Conservation (phyloP, 768 basidiomycete species). For the Pisolithus orientalis region DNA sequence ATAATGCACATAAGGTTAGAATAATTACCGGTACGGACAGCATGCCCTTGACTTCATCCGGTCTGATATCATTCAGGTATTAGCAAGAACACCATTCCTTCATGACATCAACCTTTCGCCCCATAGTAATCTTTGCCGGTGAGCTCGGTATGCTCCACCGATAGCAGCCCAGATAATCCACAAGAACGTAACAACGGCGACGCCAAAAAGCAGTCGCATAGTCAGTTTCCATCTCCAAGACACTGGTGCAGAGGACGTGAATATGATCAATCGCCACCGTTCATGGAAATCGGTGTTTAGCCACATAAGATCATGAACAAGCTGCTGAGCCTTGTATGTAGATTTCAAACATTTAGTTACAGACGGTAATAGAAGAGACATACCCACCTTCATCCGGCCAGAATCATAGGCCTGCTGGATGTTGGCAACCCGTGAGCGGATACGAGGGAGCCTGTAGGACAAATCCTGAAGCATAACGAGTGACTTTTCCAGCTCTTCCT, state of each 20-base stretch:
- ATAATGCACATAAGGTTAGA: too few relatives aligned
- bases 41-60: too few relatives aligned
- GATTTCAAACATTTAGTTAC: neutral
- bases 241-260: slow-evolving; percentile 66
- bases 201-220: slow-evolving; percentile 54
- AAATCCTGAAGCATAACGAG: slow-evolving; percentile 52
- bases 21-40: too few relatives aligned
- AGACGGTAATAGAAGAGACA: neutral
- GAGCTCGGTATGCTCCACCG: slow-evolving; percentile 64
- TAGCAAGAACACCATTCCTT: slow-evolving; percentile 3
- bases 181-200: slow-evolving; percentile 51
- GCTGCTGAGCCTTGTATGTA: slow-evolving; percentile 47
- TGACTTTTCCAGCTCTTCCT: slow-evolving; percentile 55
- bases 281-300: slow-evolving; percentile 74
- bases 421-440: slow-evolving; percentile 54
- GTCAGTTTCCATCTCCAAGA: slow-evolving; percentile 63
- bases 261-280: slow-evolving; percentile 69
- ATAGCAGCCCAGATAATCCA: slow-evolving; percentile 58
- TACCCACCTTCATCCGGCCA: slow-evolving; percentile 56
- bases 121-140: slow-evolving; percentile 72
- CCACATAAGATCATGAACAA: slow-evolving; percentile 65
- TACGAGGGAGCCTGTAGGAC: slow-evolving; percentile 51
- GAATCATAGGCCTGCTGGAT: slow-evolving; percentile 67
- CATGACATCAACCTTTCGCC: slow-evolving; percentile 73
- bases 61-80: too few relatives aligned